Conservation (phyloP, 2,329 filamentous ascomycete species). For the Colletotrichum musae region DNA sequence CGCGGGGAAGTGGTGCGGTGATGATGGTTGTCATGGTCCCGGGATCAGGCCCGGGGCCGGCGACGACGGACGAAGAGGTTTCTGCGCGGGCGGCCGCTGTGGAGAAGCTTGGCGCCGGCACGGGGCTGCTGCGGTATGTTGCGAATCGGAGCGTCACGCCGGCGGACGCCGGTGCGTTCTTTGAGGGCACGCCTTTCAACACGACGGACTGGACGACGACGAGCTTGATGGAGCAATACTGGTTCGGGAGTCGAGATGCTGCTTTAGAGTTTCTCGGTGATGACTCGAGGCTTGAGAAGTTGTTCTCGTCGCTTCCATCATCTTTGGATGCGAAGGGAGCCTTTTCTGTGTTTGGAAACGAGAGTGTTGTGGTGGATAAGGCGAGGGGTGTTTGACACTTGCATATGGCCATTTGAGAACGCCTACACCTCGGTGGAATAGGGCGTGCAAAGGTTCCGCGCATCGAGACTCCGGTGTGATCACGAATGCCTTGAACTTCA, state of each 20-base stretch:
- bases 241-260: conserved; percentile 1
- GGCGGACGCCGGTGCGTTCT: neutral
- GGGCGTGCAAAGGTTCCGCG: too few species aligned
- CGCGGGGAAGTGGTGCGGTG: neutral
- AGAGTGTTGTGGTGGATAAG: conserved; percentile 14
- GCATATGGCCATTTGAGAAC: too few species aligned
- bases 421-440: too few species aligned
- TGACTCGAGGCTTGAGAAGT: neutral
- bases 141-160: neutral
- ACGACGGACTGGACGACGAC: conserved; percentile 8
- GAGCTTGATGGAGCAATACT: conserved; percentile 17
- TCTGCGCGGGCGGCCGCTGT: neutral
- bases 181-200: conserved; percentile 16
- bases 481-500: too few species aligned
- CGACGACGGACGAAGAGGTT: neutral
- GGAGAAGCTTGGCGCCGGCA: neutral
- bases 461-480: too few species aligned
- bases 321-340: neutral
- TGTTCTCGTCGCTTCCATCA: neutral
- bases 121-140: neutral
- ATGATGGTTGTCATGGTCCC: neutral
- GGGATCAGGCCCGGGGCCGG: neutral
- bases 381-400: neutral
- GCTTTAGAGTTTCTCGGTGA: neutral
- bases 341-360: conserved; percentile 15